Base-by-base conservation (phyloP, 2,329 filamentous ascomycete genomes). In the Apiospora pterosperma region DNA sequence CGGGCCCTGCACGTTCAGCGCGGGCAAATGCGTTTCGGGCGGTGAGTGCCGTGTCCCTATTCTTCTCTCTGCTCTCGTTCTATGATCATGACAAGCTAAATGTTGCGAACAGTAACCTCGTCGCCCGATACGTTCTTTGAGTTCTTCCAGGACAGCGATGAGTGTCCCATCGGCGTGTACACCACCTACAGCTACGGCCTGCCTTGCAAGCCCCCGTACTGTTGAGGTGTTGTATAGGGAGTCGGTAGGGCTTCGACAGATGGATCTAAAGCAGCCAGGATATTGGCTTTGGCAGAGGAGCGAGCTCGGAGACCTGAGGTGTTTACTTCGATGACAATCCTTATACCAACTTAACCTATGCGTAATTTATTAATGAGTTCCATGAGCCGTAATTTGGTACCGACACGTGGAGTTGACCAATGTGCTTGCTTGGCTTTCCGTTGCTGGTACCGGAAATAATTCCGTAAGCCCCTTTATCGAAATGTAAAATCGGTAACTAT, bases 101-200 rank as follows among this genome's bases (percentile, higher is more conserved):
- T n/a, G 11, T 31, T 5, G 28, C 7, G 14, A 11, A 16, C 1
- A 74, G 72, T 71, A 41, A 74, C 71, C n/a, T 73, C 70, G 4
- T 75, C 74, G 5, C 74, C 72, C 38, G 74, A 76, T 41, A 76
- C 75, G 3, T 65, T 65, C 42, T 75, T 76, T 59, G 64, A 70
- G 11, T 77, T 67, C 62, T 73, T 73, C 62, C 74, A 76, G 62
- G 68, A 76, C 38, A 60, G 25, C 34, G 61, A 69, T 14, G 65
- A 69, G 1, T 74, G 73, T 36, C 70, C 74, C 5, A 76, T 76
- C 62, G 73, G 74, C 3, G 63, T 76, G 8, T 76, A 75, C 41
- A 74, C 67, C 11, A n/a, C 70, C 0, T 75, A 74, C 36, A 74
- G 69, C 60, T 75, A 75, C 36, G 71, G 70, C 10, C 58, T 74